phyloP scores from a whole-genome alignment of 495 filamentous ascomycete species.

The Alectoria sarmentosa region DNA sequence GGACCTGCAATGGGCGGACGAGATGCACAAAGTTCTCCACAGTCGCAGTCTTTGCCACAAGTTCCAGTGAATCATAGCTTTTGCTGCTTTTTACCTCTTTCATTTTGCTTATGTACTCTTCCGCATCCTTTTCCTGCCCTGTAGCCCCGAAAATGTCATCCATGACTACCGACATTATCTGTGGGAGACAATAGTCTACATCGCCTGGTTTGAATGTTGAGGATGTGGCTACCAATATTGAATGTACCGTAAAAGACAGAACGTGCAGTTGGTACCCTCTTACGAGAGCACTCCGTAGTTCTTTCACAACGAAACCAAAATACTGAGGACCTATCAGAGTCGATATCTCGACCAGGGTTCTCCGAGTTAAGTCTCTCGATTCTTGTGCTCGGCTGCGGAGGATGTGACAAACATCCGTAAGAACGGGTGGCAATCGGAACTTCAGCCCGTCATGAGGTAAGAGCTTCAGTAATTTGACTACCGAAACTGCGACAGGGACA shows the following conservation, averaged over 20 bases:
- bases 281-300: conserved; percentile 72
- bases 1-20: conserved; percentile 63
- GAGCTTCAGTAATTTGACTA: conserved; percentile 76
- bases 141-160: conserved; percentile 95
- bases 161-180: conserved; percentile 81
- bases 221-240: conserved; percentile 69
- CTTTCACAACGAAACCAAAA: conserved; percentile 88
- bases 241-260: conserved; percentile 89
- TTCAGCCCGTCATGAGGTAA: conserved; percentile 65
- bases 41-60: conserved; percentile 74
- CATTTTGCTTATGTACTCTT: conserved; percentile 91
- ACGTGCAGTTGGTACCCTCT: conserved; percentile 92
- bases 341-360: conserved; percentile 77
- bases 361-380: conserved; percentile 80
- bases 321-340: conserved; percentile 70
- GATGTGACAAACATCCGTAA: conserved; percentile 89
- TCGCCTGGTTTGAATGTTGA: conserved; percentile 73
- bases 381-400: conserved; percentile 84
- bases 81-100: conserved; percentile 97
- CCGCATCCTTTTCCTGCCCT: conserved; percentile 96
- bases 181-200: conserved; percentile 76
- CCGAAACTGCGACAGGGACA: conserved; percentile 77
- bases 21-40: conserved; percentile 66
- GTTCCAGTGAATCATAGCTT: conserved; percentile 94
- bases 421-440: conserved; percentile 66